Evolutionary conservation across 345 rosid species (phyloP).

Genomic region (Heritiera littoralis): DNA sequence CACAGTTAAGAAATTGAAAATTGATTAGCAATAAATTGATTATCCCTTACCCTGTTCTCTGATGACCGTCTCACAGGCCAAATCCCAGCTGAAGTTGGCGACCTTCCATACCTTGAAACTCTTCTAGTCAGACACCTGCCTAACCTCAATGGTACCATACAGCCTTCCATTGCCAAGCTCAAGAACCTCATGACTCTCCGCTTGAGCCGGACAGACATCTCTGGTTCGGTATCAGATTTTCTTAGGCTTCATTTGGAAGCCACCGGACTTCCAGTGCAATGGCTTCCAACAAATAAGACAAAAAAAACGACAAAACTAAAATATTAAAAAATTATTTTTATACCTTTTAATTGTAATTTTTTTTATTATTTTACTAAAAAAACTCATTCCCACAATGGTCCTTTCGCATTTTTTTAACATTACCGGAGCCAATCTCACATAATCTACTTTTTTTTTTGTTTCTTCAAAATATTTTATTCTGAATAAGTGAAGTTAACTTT

Average conservation of each 20-base stretch:
- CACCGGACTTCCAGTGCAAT: too few relatives aligned
- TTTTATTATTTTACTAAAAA: too few relatives aligned
- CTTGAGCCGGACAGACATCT: slow-evolving; percentile 55
- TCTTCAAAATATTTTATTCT: background rate
- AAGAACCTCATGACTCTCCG: slow-evolving; percentile 50
- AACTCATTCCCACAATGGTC: too few relatives aligned
- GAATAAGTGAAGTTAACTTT: background rate
- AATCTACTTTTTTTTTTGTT: too few relatives aligned
- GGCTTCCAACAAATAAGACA: too few relatives aligned
- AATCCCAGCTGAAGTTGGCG: slow-evolving; percentile 59
- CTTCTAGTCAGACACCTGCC: slow-evolving; percentile 55
- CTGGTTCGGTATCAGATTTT: slow-evolving; percentile 56
- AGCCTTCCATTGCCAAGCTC: slow-evolving; percentile 58
- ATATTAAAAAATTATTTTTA: too few relatives aligned
- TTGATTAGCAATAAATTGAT: too few relatives aligned
- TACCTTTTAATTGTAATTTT: too few relatives aligned
- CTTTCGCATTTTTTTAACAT: too few relatives aligned
- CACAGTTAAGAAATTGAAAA: too few relatives aligned
- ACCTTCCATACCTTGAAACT: slow-evolving; percentile 55
- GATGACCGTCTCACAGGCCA: slow-evolving; percentile 56
- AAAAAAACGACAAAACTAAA: too few relatives aligned
- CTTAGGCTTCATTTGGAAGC: slow-evolving; percentile 10
- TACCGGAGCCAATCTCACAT: too few relatives aligned
- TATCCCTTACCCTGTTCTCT: slow-evolving; percentile 48
- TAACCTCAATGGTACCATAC: slow-evolving; percentile 65